Conservation (phyloP, 2,329 filamentous ascomycete genomes). For the Arthrinium phaeospermum region DNA sequence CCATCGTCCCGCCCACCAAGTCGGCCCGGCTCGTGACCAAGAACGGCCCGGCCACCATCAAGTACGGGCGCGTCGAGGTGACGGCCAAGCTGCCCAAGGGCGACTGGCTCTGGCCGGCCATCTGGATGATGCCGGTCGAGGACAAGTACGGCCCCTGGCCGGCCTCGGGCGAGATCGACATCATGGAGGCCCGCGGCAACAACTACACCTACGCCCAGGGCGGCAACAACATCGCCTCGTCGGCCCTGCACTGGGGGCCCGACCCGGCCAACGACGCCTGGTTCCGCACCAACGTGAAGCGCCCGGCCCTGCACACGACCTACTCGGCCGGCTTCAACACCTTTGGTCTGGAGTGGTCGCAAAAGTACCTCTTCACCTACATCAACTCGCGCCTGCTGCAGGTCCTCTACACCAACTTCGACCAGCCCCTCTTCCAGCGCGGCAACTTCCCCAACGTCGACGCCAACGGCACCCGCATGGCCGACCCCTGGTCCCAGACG, state of each 20-base stretch:
- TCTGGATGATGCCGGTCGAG: constrained; percentile 83
- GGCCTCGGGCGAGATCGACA: constrained; percentile 81
- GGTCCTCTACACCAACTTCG: constrained; percentile 79
- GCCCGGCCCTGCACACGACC: constrained; percentile 74
- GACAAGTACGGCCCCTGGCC: constrained; percentile 80
- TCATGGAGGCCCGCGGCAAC: constrained; percentile 81
- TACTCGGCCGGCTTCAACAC: constrained; percentile 74
- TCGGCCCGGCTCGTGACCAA: constrained; percentile 81
- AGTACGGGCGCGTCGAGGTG: constrained; percentile 82
- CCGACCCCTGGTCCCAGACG: constrained; percentile 68
- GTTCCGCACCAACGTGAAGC: constrained; percentile 85
- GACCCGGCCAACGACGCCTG: constrained; percentile 74
- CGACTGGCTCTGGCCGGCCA: constrained; percentile 92
- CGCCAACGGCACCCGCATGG: constrained; percentile 68
- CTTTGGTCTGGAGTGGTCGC: constrained; percentile 84
- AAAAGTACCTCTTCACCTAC: constrained; percentile 89
- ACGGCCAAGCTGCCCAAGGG: constrained; percentile 76
- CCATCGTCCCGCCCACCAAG: constrained; percentile 77
- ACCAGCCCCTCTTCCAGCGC: constrained; percentile 69
- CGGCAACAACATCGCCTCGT: constrained; percentile 81
- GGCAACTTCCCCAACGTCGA: constrained; percentile 70
- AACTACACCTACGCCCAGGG: constrained; percentile 78
- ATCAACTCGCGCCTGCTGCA: constrained; percentile 81
- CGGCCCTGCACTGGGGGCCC: constrained; percentile 83
- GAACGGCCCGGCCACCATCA: constrained; percentile 68